A percentile compares a stretch with the other conserved stretches of the same genome.
These are phyloP conservation scores for Colletotrichum sp. DNA, from an alignment of 2,329 filamentous ascomycete species.

Conservation along the genomic window DNA sequence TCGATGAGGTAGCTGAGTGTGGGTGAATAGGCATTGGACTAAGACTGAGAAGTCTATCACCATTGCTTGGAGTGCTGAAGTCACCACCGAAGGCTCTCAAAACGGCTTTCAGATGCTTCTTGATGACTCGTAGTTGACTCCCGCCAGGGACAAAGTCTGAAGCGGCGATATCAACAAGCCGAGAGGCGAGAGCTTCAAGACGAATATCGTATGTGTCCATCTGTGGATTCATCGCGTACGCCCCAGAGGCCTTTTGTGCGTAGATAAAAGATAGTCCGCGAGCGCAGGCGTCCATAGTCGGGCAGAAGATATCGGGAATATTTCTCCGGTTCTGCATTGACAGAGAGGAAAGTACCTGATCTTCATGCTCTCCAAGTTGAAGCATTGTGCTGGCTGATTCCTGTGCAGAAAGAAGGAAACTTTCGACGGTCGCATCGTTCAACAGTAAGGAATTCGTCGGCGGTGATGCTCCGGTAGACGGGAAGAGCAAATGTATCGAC, in stretches of 20 bases:
- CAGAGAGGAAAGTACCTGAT: not conserved
- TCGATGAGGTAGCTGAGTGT: not conserved
- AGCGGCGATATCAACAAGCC: not conserved
- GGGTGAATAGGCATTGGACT: not conserved
- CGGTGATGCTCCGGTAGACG: not conserved
- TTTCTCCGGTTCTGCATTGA: not conserved
- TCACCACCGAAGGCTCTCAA: not conserved
- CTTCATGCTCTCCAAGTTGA: not conserved
- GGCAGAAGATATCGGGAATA: not conserved
- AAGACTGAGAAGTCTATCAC: not conserved
- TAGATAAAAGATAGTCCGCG: not conserved
- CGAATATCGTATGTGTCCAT: not conserved
- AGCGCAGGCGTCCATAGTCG: not conserved
- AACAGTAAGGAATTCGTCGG: not conserved
- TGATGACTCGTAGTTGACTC: not conserved
- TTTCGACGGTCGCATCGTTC: not conserved
- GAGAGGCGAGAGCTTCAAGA: not conserved
- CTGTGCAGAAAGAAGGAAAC: not conserved
- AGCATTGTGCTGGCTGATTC: not conserved
- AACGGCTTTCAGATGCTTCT: not conserved
- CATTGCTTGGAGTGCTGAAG: not conserved
- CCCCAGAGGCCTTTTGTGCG: not conserved
- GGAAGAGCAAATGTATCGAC: not conserved
- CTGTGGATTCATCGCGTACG: not conserved
- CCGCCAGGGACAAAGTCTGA: not conserved